Conservation (phyloP, 768 basidiomycete genomes). For the Leccinum arenicola region DNA sequence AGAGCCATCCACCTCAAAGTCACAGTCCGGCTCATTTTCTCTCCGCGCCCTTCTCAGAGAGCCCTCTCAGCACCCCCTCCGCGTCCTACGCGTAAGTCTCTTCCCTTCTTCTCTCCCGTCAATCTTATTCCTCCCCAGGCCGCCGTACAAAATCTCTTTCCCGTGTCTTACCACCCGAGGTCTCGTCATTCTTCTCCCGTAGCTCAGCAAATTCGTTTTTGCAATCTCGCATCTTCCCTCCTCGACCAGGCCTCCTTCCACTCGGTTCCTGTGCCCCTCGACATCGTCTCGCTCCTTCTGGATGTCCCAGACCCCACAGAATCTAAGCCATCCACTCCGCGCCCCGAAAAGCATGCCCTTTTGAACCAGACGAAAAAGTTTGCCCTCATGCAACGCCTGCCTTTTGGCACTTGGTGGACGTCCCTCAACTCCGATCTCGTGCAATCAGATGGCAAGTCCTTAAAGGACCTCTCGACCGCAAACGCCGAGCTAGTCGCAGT, state of each 20-base stretch:
- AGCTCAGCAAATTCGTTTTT: constrained; percentile 70
- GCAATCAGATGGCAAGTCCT: constrained; percentile 35
- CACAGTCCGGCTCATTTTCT: constrained; percentile 38
- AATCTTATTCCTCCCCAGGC: constrained; percentile 35
- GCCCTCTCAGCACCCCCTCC: constrained; percentile 50
- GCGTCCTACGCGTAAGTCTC: constrained; percentile 53
- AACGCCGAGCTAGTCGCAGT: constrained; percentile 77
- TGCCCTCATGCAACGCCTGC: constrained; percentile 78
- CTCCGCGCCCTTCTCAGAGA: constrained; percentile 58
- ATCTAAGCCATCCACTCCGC: constrained; percentile 14
- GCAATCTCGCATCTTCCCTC: constrained; percentile 67
- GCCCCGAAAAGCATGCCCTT: constrained; percentile 30
- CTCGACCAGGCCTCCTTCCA: constrained; percentile 66
- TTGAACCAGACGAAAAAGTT: constrained; percentile 47
- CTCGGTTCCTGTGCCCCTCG: constrained; percentile 43
- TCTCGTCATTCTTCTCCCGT: constrained; percentile 62
- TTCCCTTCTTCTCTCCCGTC: constrained; percentile 14
- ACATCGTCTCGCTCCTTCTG: constrained; percentile 43
- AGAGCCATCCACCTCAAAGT: constrained; percentile 40
- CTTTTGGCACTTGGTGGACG: constrained; percentile 76
- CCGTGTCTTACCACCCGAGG: constrained; percentile 65
- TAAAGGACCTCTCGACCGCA: constrained; percentile 55
- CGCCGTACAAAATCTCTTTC: constrained; percentile 65
- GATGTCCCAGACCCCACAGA: constrained; percentile 25
- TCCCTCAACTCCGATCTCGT: constrained; percentile 54